A percentile compares a stretch with the other conserved stretches of the same genome.
Conservation (phyloP, 306 rosid genomes). For the Castanopsis chinensis region DNA sequence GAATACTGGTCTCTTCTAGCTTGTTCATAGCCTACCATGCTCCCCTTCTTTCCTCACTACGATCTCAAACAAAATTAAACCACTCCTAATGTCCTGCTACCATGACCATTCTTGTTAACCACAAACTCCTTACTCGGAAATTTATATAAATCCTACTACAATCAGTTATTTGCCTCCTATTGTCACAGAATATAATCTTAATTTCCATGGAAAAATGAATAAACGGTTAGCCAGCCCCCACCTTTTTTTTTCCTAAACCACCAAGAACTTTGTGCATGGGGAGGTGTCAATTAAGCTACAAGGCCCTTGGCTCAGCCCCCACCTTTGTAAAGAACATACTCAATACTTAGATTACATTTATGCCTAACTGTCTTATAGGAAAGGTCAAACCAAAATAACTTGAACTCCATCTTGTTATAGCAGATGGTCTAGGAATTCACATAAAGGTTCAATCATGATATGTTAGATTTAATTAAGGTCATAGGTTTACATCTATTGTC, state of each 20-base stretch:
- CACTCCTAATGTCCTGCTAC: not conserved
- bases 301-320: no score
- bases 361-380: not conserved
- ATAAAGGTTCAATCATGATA: not conserved
- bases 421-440: not conserved
- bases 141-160: not conserved
- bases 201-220: not conserved
- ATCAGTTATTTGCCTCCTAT: not conserved
- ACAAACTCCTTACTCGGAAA: not conserved
- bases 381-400: not conserved
- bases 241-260: no score
- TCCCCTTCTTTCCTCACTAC: not conserved
- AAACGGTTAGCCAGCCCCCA: no score
- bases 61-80: not conserved
- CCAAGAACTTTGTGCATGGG: no score
- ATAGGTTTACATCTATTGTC: no score
- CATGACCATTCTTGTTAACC: not conserved
- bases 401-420: not conserved
- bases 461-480: not conserved
- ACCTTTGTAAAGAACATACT: no score
- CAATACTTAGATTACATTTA: not conserved
- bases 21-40: no score
- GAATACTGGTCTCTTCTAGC: no score
- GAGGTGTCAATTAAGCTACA: no score
- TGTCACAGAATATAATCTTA: not conserved